A percentile compares a stretch with the other conserved stretches of the same genome.
Evolutionary conservation across 73 alveolate species (phyloP).

Genomic region (Paramecium caudatum): DNA sequence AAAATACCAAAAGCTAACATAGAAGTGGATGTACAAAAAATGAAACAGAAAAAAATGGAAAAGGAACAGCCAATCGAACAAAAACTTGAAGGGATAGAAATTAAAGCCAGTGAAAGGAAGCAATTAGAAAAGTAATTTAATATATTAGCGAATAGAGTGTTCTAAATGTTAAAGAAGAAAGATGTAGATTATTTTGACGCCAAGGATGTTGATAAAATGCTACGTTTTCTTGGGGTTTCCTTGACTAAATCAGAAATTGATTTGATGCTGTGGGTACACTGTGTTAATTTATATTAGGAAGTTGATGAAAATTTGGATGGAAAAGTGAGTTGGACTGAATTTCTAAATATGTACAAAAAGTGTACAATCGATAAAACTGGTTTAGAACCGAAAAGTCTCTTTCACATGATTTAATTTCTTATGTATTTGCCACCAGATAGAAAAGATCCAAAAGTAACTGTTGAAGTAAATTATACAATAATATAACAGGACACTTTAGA

Average conservation of each 20-base stretch:
- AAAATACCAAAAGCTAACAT: conserved; percentile 26
- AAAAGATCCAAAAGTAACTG: conserved; percentile 35
- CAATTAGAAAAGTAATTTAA: conserved; percentile 61
- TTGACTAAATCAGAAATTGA: conserved; percentile 89
- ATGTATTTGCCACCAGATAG: conserved; percentile 93
- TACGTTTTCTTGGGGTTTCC: conserved; percentile 77
- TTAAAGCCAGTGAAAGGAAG: conserved; percentile 70
- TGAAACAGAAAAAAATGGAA: conserved; percentile 75
- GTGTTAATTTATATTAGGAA: conserved; percentile 84
- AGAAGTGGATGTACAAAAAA: conserved; percentile 66
- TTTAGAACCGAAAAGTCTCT: conserved; percentile 96
- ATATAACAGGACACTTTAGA: conserved; percentile 97
- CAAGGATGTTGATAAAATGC: conserved; percentile 74
- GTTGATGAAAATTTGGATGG: conserved; percentile 97
- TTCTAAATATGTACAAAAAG: conserved; percentile 95
- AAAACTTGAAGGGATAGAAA: conserved; percentile 70
- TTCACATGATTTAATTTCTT: conserved; percentile 96
- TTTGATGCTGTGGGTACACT: conserved; percentile 84
- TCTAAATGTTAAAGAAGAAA: conserved; percentile 26
- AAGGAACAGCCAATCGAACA: conserved; percentile 73
- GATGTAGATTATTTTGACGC: conserved; percentile 53
- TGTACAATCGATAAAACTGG: conserved; percentile 93
- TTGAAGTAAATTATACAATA: conserved; percentile 77
- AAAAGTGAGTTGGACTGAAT: conserved; percentile 91
- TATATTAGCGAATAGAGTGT: conserved; percentile 55